Evolutionary conservation across 2,329 filamentous ascomycete genomes (phyloP).

Genomic region (Endothia cerciana): DNA sequence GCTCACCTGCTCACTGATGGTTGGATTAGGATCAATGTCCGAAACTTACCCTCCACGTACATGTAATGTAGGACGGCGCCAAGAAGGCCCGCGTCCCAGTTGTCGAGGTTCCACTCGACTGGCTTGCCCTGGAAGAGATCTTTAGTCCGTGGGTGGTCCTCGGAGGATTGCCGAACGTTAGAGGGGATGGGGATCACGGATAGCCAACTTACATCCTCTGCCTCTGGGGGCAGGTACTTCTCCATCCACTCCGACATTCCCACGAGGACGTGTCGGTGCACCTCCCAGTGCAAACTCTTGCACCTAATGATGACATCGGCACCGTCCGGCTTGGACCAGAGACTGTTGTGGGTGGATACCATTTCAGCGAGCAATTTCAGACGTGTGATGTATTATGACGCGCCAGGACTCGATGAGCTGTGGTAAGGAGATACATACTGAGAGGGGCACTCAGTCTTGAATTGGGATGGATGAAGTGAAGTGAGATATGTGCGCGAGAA

Average conservation of each 20-base stretch:
- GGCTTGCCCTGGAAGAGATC: constrained; percentile 6
- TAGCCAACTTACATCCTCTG: constrained; percentile 19
- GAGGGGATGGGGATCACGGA: too few species aligned
- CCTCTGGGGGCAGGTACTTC: constrained; percentile 17
- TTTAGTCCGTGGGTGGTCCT: not conserved
- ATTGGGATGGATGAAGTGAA: not conserved
- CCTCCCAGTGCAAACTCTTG: constrained; percentile 7
- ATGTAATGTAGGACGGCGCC: constrained; percentile 35
- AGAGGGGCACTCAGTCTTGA: not conserved
- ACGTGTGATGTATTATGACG: not conserved
- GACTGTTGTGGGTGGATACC: not conserved
- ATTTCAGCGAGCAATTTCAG: constrained; percentile 7
- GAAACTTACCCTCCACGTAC: constrained; percentile 34
- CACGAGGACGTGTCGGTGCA: constrained; percentile 24
- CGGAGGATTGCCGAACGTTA: not conserved
- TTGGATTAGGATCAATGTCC: not conserved
- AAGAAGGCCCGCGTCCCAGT: constrained; percentile 31
- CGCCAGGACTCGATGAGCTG: not conserved
- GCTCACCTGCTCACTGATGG: not conserved
- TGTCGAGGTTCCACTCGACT: constrained; percentile 20
- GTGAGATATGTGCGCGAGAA: not conserved
- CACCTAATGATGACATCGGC: constrained; percentile 21
- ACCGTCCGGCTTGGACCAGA: constrained; percentile 11
- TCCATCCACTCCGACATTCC: constrained; percentile 25
- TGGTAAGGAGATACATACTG: not conserved